Percentiles rank a stretch among this genome's conserved stretches.
Conservation (phyloP, 208 protist species). For the Tritrichomonas foetus region DNA sequence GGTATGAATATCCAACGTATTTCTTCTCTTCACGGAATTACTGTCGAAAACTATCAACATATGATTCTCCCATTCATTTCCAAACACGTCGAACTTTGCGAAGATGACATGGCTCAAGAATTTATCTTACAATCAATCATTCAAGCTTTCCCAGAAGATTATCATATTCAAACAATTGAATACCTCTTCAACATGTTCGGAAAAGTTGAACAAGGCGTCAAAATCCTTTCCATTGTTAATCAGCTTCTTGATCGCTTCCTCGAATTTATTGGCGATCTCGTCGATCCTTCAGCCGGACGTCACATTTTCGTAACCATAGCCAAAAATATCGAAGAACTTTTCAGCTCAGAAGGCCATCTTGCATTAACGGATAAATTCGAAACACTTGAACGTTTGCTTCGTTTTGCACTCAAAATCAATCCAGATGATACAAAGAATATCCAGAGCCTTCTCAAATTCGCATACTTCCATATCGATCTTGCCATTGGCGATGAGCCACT, state of each 20-base stretch:
- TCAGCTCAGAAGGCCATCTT: slow-evolving; percentile 23
- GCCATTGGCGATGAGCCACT: background rate
- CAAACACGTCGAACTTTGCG: slow-evolving; percentile 29
- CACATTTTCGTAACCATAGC: background rate
- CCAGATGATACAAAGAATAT: background rate
- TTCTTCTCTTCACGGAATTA: background rate
- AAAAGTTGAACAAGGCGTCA: slow-evolving; percentile 21
- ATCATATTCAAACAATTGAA: background rate
- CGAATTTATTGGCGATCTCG: background rate
- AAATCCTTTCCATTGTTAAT: background rate
- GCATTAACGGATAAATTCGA: background rate
- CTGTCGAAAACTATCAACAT: background rate
- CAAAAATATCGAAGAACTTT: slow-evolving; percentile 23
- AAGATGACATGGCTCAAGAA: background rate
- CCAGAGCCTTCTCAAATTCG: background rate
- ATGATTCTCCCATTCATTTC: background rate
- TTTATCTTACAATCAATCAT: slow-evolving; percentile 17
- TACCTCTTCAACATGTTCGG: background rate
- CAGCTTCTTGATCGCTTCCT: background rate
- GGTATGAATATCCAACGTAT: background rate
- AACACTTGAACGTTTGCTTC: background rate
- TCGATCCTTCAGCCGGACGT: background rate
- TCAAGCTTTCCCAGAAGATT: slow-evolving; percentile 7
- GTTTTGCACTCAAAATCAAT: background rate
- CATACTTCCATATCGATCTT: slow-evolving; percentile 17